Evolutionary conservation across 305 asterid species (phyloP), one percentile per base, ranked within the genome.

Genomic region (Fraxinus angustifolia): DNA sequence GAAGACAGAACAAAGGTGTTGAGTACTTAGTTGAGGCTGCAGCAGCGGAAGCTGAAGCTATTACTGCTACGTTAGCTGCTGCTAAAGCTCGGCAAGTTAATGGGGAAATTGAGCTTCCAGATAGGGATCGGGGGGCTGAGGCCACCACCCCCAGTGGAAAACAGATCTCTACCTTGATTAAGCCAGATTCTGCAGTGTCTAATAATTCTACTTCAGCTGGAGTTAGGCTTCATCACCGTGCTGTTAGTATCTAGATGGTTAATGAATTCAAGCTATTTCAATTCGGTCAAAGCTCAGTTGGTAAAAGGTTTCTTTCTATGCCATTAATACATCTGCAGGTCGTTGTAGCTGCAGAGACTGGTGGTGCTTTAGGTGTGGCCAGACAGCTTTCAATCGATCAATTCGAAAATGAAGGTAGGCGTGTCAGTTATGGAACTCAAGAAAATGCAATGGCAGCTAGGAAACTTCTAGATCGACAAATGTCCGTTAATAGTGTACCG

Each of bases 11-110:
- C 90, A 91, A 93, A 88, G 98, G 99, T 79, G 98, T 92, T 65
- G 98, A 96, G 58, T 96, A 93, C 91, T 87, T 96, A 87, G 99
- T 96, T 85, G 98, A 96, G 89, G 99, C 99, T 33, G 85, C 99
- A 36, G 98, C 99, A 30, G 99, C 99, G 6, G 99, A 96, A 87
- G 98, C 98, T 75, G 98, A 96, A 90, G 99, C 99, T 81, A 96
- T 96, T 75, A 89, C 88, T 85, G 98, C 98, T 23, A 90, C 99
- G 48, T 76, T 96, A 84, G 98, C 98, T 53, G 99, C 99, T 84
- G 99, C 99, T 65, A 96, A 96, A 89, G 99, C 98, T 88, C 91
- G 99, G 26, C 97, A 94, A 85, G 86, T 76, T 82, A 96, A 94
- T 87, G 99, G 99, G 80, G 99, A 94, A 86, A 89, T 89, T 86